Evolutionary conservation across 2,329 filamentous ascomycete genomes (phyloP).

Genomic region (Fusarium piperis): DNA sequence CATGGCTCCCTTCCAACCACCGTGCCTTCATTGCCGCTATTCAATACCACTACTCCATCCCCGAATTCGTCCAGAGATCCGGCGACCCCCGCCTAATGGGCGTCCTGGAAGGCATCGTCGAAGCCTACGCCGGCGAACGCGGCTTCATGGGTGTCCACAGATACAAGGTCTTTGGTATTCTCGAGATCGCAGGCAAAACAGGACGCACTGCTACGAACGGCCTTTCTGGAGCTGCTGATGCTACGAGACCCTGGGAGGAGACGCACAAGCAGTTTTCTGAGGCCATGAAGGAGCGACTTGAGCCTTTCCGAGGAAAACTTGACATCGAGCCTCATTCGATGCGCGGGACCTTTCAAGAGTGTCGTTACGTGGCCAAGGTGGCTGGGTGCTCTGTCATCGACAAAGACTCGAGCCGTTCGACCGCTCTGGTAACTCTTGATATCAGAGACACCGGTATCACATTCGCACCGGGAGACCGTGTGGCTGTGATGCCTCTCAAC

Average conservation of each 20-base stretch:
- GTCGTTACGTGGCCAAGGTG: slow-evolving; percentile 59
- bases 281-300: slow-evolving; percentile 33
- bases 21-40: slow-evolving; percentile 65
- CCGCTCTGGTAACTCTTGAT: slow-evolving; percentile 61
- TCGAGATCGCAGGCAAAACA: slow-evolving; percentile 63
- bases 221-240: slow-evolving; percentile 55
- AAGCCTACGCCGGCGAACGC: slow-evolving; percentile 64
- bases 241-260: slow-evolving; percentile 35
- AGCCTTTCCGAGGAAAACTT: slow-evolving; percentile 54
- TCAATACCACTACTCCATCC: slow-evolving; percentile 63
- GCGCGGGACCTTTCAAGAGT: slow-evolving; percentile 65
- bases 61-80: slow-evolving; percentile 62
- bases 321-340: slow-evolving; percentile 62
- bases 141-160: slow-evolving; percentile 66
- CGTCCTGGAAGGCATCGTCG: slow-evolving; percentile 63
- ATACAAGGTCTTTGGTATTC: slow-evolving; percentile 67
- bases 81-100: slow-evolving; percentile 61
- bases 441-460: slow-evolving; percentile 63
- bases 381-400: slow-evolving; percentile 58
- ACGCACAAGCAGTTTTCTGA: slow-evolving; percentile 34
- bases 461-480: slow-evolving; percentile 61
- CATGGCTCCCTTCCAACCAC: slow-evolving; percentile 64
- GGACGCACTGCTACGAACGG: slow-evolving; percentile 64
- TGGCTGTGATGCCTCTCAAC: slow-evolving; percentile 65
- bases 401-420: slow-evolving; percentile 55